phyloP scores from a whole-genome alignment of 148 eudicot genomes.

The Fagopyrum esculentum region DNA sequence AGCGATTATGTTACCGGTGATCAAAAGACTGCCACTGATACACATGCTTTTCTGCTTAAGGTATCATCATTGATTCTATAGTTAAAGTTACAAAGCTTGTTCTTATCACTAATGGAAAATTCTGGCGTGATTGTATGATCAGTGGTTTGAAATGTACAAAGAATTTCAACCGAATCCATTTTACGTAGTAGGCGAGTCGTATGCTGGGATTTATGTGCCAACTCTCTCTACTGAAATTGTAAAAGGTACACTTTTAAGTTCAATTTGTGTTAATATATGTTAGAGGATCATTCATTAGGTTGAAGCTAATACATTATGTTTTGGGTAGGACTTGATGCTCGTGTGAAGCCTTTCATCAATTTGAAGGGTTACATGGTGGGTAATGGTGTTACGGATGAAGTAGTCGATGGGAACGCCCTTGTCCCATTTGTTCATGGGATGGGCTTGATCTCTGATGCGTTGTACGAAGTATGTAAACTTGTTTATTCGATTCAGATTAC shows the following conservation, averaged over 20 bases:
- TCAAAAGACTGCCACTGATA: conserved; percentile 66
- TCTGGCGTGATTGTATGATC: neutral
- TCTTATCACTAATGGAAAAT: neutral
- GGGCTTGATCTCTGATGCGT: conserved; percentile 86
- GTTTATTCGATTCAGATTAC: neutral
- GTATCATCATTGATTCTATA: conserved; percentile 22
- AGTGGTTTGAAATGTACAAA: conserved; percentile 85
- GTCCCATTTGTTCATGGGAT: conserved; percentile 90
- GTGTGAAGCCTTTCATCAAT: conserved; percentile 62
- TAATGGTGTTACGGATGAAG: conserved; percentile 79
- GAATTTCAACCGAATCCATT: conserved; percentile 75
- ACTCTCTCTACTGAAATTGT: conserved; percentile 76
- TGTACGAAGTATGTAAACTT: conserved; percentile 43
- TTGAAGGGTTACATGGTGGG: conserved; percentile 98
- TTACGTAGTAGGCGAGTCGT: conserved; percentile 84
- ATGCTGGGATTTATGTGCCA: conserved; percentile 95
- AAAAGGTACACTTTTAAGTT: conserved; percentile 41
- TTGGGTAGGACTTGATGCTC: conserved; percentile 62
- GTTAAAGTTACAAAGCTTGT: neutral
- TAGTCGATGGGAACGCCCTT: conserved; percentile 80
- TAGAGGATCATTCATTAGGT: neutral
- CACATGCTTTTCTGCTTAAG: conserved; percentile 79
- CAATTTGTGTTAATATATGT: neutral
- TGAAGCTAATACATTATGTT: neutral
- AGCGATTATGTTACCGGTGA: conserved; percentile 73